phyloP scores from a whole-genome alignment of 768 basidiomycete genomes.

The Nevesoporus exiguus region DNA sequence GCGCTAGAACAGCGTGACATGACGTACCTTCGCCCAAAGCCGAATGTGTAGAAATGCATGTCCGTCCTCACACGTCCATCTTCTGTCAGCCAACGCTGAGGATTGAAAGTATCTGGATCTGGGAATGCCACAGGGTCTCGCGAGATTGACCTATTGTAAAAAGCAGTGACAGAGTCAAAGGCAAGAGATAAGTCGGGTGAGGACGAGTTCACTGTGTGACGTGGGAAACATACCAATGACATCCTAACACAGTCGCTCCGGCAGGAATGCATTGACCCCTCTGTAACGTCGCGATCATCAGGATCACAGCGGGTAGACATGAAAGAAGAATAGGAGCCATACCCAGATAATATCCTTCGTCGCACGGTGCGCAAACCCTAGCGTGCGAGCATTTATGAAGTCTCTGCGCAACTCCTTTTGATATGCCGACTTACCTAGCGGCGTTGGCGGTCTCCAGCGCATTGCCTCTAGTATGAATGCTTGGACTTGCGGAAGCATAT shows the following conservation, averaged over 20 bases:
- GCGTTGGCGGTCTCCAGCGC: conserved; percentile 40
- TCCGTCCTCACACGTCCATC: background rate
- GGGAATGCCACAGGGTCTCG: background rate
- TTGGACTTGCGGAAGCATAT: conserved; percentile 30
- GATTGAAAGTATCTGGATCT: background rate
- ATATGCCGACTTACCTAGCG: too few relatives aligned
- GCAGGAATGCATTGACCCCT: background rate
- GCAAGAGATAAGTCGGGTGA: too few relatives aligned
- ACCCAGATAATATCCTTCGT: background rate
- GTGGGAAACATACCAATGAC: too few relatives aligned
- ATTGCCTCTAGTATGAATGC: conserved; percentile 35
- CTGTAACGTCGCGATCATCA: background rate
- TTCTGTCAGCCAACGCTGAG: background rate
- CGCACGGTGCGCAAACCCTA: background rate
- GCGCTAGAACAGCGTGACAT: background rate
- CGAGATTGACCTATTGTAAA: background rate
- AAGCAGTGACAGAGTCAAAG: too few relatives aligned
- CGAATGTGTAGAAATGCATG: background rate
- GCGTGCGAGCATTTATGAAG: too few relatives aligned
- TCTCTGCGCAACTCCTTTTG: too few relatives aligned
- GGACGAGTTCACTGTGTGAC: too few relatives aligned
- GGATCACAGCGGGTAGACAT: too few relatives aligned
- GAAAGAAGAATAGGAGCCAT: too few relatives aligned
- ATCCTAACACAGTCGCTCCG: background rate
- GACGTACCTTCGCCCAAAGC: conserved; percentile 26